phyloP scores from a whole-genome alignment of 1,284 basidiomycete genomes.

The Termitomyces sp. region DNA sequence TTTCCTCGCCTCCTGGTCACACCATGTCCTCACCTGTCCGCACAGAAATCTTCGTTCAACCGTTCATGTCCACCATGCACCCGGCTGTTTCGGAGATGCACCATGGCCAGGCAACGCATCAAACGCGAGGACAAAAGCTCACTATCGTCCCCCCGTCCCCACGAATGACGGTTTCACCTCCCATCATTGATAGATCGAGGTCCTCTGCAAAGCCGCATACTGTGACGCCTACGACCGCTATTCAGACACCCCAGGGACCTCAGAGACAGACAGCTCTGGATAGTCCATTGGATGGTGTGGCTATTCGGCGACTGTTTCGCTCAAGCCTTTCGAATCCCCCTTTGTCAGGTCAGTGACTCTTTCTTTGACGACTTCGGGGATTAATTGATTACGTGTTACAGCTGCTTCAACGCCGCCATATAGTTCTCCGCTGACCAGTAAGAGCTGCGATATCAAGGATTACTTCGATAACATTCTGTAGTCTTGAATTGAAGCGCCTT shows the following conservation, averaged over 20 bases:
- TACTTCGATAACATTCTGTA: constrained; percentile 20
- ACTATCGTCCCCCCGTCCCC: constrained; percentile 18
- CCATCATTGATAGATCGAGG: constrained; percentile 3
- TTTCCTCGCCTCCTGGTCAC: constrained; percentile 22
- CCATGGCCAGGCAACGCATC: constrained; percentile 17
- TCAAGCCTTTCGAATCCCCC: constrained; percentile 24
- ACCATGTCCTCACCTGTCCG: constrained; percentile 17
- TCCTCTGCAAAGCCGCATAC: constrained; percentile 8
- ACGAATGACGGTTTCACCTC: constrained; percentile 7
- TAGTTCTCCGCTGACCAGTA: background rate
- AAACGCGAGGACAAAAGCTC: constrained; percentile 6
- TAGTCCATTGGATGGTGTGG: constrained; percentile 20
- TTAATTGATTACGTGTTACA: background rate
- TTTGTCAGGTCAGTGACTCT: constrained; percentile 10
- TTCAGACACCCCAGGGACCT: background rate
- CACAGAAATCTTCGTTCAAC: constrained; percentile 17
- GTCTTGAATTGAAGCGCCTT: background rate
- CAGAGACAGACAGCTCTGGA: background rate
- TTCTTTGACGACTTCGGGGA: background rate
- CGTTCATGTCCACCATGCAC: constrained; percentile 22
- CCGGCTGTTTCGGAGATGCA: constrained; percentile 29
- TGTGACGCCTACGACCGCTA: background rate
- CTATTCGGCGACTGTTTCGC: constrained; percentile 31
- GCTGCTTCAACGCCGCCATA: background rate
- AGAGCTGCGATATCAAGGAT: constrained; percentile 14